Conservation (phyloP, 805 yeast genomes). For the Schizosaccharomyces lindneri region DNA sequence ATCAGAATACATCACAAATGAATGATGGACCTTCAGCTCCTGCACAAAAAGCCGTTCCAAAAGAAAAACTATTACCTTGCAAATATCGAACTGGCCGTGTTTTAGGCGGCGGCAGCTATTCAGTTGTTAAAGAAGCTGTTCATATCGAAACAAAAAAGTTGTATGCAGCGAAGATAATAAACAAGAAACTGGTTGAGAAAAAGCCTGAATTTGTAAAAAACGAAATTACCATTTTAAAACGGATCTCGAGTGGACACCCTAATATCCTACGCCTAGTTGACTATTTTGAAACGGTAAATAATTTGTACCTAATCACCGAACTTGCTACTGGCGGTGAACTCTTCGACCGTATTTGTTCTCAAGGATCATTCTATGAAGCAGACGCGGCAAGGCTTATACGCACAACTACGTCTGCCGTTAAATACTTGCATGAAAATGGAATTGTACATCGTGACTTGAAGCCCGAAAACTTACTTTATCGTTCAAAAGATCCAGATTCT, state of each 20-base stretch:
- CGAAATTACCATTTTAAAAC: conserved; percentile 32
- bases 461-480: conserved; percentile 43
- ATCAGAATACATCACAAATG: not conserved
- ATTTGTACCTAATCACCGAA: conserved; percentile 33
- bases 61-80: not conserved
- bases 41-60: too few relatives aligned
- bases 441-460: conserved; percentile 50
- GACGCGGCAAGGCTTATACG: conserved; percentile 27
- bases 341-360: conserved; percentile 29
- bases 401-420: conserved; percentile 28
- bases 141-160: conserved; percentile 18
- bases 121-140: conserved; percentile 20
- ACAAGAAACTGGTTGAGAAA: conserved; percentile 26
- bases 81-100: conserved; percentile 1
- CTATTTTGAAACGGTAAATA: conserved; percentile 40
- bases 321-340: conserved; percentile 44
- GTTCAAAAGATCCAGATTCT: conserved; percentile 16
- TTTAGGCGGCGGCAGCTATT: conserved; percentile 21
- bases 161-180: conserved; percentile 31
- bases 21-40: too few relatives aligned
- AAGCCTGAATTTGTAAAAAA: conserved; percentile 27
- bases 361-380: conserved; percentile 22
- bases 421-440: conserved; percentile 31
- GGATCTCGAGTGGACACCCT: conserved; percentile 24
- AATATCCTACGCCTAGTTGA: conserved; percentile 39